Evolutionary conservation across 2,329 filamentous ascomycete species (phyloP), one percentile per base, ranked within the genome.

Genomic region (Lachnellula suecica): DNA sequence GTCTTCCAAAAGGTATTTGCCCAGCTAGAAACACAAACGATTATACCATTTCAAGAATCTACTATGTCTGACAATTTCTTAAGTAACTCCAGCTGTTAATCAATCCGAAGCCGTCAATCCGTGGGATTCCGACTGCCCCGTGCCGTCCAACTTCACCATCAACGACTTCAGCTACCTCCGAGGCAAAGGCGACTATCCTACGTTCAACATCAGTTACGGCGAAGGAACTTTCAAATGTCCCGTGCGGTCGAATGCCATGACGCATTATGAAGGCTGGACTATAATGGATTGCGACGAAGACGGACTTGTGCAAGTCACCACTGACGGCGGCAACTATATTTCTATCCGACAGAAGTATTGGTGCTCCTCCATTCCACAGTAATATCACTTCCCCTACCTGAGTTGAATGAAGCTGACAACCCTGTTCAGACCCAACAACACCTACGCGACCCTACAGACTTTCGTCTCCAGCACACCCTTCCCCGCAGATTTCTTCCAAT

Each of bases 241-340:
- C 2, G 23, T 47, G 22, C 31, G 45, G 4, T 20, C 45, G 4
- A 31, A 24, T 40, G 45, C 45, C 4, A 24, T 29, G 45, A 47
- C 31, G 2, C 17, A 11, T 19, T 31, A 22, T 15, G 34, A 38
- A 15, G 45, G 45, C 10, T 40, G 11, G 4, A n/a, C 23, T 13
- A 24, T 22, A 11, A 23, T 47, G 22, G 22, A 40, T 11, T 47
- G 45, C 22, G 45, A 47, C 38, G 45, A 47, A 37, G 45, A 29
- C 20, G 45, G 34, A 17, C 13, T 47, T 8, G 45, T 47, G 8
- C 29, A 31, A 31, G 29, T 15, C 29, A 31, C 29, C 15, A 31
- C 29, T 15, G 29, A 31, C 15, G 29, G 29, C 29, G 29, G 8
- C 8, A 15, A 8, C 15, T 31, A 31, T 31, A 31, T 31, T 31